Base-by-base conservation (phyloP, 306 rosid species). In the Casuarina equisetifolia region DNA sequence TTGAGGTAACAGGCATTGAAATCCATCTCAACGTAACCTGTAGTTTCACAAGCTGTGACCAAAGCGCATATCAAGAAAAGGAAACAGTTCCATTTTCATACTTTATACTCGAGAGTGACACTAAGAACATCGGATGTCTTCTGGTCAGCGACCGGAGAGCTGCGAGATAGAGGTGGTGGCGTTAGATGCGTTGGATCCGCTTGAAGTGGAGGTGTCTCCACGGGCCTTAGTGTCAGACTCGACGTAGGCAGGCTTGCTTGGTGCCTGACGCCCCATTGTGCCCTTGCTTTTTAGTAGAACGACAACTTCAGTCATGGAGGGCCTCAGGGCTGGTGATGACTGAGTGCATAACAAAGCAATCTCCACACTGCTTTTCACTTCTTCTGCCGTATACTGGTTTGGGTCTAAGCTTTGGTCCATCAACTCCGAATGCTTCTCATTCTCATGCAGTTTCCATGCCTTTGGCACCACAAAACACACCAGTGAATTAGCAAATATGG, bases 261-360 rank as follows among this genome's bases (percentile, higher is more conserved):
- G 90, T 12, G 80, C 79, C 69, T 72, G 53, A 17, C 79, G 43
- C 54, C 75, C 86, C 54, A 69, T 1, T 10, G 82, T 70, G 12
- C 78, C 52, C 69, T 78, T 89, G 59, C 78, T 52, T 91, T 84
- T 88, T 2, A 91, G 92, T n/a, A 86, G 46, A 58, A 85, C 81
- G 2, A 80, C 88, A 0, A 84, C 67, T 84, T 91, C 89, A 78
- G 93, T 86, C 96, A 91, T 91, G 38, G 89, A 81, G 78, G 96
- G 93, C 72, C 96, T 89, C 57, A 68, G 16, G 25, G 77, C 74
- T 39, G 91, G 72, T 25, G 96, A 82, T 68, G 96, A 73, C 70
- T 91, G 93, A 52, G 87, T 84, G 88, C 93, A 91, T 64, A 84
- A 38, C 44, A 89, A 73, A 68, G 86, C 93, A 55, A 91, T 83